Base-by-base conservation (phyloP, 202 grass and related monocot species). In the Zoysia matrella region DNA sequence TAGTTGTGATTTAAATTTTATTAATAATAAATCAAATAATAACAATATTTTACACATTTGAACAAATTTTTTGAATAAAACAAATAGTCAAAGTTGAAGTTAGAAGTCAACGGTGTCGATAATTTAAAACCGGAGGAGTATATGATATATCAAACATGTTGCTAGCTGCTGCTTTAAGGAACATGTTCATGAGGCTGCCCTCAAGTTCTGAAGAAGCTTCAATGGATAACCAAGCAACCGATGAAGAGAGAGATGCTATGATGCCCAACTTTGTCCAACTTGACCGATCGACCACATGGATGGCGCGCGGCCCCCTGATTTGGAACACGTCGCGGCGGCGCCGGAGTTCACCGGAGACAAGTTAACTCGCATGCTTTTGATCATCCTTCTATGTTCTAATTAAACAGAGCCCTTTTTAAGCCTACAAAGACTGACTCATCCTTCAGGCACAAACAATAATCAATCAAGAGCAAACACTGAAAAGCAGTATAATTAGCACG, bases 101-200 rank as follows among this genome's bases (percentile, higher is more conserved):
- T 22, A 22, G 22, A 22, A 22, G 22, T 22, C 22, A 22, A 22
- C 22, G 22, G 22, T 22, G 22, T 22, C 22, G 22, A 22, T 22
- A 22, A 22, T 22, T 22, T 22, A 22, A 22, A 22, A 22, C 22
- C 22, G 22, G 22, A 22, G 22, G 22, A 22, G 60, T 11, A 75
- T 50, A 22, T 22, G 22, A 22, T 49, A 55, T 64, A 74, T 70
- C 69, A 69, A 82, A 69, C 73, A 74, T 65, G 83, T 69, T 68
- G 83, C 64, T 78, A 22, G 22, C 22, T 22, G 69, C 83, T 83
- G 88, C 88, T 90, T 90, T 90, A 86, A 83, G 79, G 88, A 76
- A 90, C 88, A 90, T 65, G 45, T 45, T 86, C 74, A 74, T 56
- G 54, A 62, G 74, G 42, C 15, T 86, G 83, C 78, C 83, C 88